Percentiles rank a stretch among this genome's conserved stretches.
These are phyloP conservation scores for Citropsis articulata DNA, from an alignment of 345 rosid species.

Conservation along the genomic window DNA sequence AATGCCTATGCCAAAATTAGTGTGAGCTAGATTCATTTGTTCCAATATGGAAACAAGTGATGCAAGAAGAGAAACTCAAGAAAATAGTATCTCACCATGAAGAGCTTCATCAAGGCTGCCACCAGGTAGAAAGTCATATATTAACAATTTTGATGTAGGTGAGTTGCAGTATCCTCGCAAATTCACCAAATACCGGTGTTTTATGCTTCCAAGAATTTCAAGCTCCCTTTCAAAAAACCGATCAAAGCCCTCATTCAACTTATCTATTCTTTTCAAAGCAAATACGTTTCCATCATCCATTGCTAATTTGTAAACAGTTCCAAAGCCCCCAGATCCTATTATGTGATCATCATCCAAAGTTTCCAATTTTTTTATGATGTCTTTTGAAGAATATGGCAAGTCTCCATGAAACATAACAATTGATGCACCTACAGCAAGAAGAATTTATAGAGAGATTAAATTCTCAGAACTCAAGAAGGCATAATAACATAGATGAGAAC, in stretches of 20 bases:
- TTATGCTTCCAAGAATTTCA: constrained; percentile 97
- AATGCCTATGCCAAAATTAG: not conserved
- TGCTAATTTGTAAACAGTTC: constrained; percentile 87
- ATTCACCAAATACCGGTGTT: constrained; percentile 91
- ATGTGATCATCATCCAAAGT: constrained; percentile 79
- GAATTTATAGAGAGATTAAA: constrained; percentile 7
- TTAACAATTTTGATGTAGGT: constrained; percentile 78
- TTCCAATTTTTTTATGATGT: constrained; percentile 88
- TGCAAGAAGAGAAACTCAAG: constrained; percentile 13
- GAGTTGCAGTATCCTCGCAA: constrained; percentile 97
- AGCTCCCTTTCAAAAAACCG: constrained; percentile 98
- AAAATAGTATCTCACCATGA: constrained; percentile 56
- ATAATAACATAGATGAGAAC: not conserved
- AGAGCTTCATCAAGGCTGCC: constrained; percentile 98
- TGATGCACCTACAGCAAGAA: constrained; percentile 73
- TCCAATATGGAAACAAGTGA: not conserved
- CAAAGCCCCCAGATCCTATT: constrained; percentile 95
- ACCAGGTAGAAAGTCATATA: constrained; percentile 90
- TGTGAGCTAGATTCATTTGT: not conserved
- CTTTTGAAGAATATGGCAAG: constrained; percentile 92
- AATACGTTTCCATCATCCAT: constrained; percentile 97
- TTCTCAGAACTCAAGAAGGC: constrained; percentile 10
- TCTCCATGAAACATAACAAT: constrained; percentile 98
- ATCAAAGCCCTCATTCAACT: constrained; percentile 88
- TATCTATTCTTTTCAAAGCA: constrained; percentile 84